These are phyloP conservation scores for Boletus fagicola DNA, from an alignment of 768 basidiomycete species.

Conservation along the genomic window DNA sequence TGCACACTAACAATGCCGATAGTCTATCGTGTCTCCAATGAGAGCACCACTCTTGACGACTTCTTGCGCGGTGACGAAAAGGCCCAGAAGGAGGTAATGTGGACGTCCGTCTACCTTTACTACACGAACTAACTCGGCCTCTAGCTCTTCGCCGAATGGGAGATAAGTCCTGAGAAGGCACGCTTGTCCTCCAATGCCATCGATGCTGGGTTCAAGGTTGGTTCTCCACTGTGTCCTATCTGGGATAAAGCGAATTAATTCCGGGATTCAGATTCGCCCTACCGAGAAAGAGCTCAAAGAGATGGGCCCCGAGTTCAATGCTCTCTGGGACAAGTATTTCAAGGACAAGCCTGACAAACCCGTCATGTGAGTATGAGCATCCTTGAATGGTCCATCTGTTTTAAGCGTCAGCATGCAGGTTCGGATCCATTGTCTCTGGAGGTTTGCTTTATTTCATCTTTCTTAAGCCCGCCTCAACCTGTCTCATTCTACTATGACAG, in stretches of 20 bases:
- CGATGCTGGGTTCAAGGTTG: constrained; percentile 72
- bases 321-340: constrained; percentile 68
- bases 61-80: constrained; percentile 68
- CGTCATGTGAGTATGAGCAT: constrained; percentile 48
- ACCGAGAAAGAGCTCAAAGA: constrained; percentile 68
- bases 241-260: neutral
- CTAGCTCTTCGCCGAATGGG: constrained; percentile 62
- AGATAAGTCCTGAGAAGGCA: constrained; percentile 63
- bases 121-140: neutral
- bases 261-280: constrained; percentile 55
- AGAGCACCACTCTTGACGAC: constrained; percentile 60
- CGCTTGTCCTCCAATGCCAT: constrained; percentile 68
- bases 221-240: constrained; percentile 1
- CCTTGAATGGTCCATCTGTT: neutral
- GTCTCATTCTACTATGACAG: constrained; percentile 25
- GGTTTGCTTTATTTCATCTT: constrained; percentile 30
- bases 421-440: constrained; percentile 66
- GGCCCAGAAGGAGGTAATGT: constrained; percentile 49
- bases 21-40: constrained; percentile 70
- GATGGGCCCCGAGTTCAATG: constrained; percentile 76
- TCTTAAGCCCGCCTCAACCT: neutral
- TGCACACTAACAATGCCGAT: neutral
- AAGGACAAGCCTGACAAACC: constrained; percentile 81
- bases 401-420: constrained; percentile 33
- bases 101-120: neutral